Conservation (phyloP, 768 basidiomycete genomes). For the Xerocomus brunneocitrinus region DNA sequence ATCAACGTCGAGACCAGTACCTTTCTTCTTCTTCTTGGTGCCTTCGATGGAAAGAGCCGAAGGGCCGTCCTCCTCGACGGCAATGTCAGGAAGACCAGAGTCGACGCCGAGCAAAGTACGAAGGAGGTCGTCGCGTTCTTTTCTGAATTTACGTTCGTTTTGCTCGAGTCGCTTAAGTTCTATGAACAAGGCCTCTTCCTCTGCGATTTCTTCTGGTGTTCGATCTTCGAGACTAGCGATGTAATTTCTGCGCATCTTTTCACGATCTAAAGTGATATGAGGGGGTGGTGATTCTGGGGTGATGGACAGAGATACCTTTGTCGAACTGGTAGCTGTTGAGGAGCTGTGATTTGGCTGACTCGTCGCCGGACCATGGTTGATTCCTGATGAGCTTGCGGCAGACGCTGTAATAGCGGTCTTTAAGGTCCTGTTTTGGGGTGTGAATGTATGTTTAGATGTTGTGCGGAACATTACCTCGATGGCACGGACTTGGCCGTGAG, state of each 20-base stretch:
- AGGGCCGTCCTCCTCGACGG: slow-evolving; percentile 57
- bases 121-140: slow-evolving; percentile 83
- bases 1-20: slow-evolving; percentile 28
- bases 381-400: slow-evolving; percentile 84
- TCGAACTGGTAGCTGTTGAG: slow-evolving; percentile 80
- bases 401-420: slow-evolving; percentile 90
- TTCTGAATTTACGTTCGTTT: slow-evolving; percentile 81
- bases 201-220: slow-evolving; percentile 84
- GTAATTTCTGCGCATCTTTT: slow-evolving; percentile 84
- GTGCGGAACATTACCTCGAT: slow-evolving; percentile 54
- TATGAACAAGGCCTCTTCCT: slow-evolving; percentile 92
- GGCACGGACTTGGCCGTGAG: slow-evolving; percentile 47
- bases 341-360: slow-evolving; percentile 60
- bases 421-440: slow-evolving; percentile 56
- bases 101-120: slow-evolving; percentile 82
- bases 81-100: slow-evolving; percentile 73
- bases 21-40: slow-evolving; percentile 54
- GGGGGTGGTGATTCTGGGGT: background rate
- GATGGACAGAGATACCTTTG: slow-evolving; percentile 50
- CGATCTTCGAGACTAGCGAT: slow-evolving; percentile 81
- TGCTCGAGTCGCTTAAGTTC: slow-evolving; percentile 96
- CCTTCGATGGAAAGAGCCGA: slow-evolving; percentile 42
- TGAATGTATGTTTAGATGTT: background rate
- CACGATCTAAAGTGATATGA: slow-evolving; percentile 55
- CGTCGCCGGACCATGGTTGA: slow-evolving; percentile 81